Conservation (phyloP, 2,329 filamentous ascomycete species). For the Penicillium expansum region DNA sequence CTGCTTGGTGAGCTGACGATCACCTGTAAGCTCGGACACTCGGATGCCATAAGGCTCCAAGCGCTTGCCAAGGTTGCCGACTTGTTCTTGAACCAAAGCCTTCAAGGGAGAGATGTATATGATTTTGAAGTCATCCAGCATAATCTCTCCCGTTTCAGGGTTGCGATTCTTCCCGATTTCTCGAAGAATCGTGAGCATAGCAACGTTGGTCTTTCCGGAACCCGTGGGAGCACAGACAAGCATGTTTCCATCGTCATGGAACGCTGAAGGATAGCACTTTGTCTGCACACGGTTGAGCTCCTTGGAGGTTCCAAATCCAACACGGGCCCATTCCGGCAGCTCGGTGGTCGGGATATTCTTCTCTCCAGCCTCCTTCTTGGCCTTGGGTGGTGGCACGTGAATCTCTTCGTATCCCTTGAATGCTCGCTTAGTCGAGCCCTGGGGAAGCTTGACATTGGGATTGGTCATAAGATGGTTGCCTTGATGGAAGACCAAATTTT, state of each 20-base stretch:
- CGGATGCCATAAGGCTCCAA: conserved; percentile 87
- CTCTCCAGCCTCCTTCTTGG: conserved; percentile 76
- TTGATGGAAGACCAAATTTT: conserved; percentile 95
- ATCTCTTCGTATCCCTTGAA: conserved; percentile 99
- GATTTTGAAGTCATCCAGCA: conserved; percentile 96
- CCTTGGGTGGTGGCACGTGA: conserved; percentile 90
- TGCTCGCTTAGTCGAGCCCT: conserved; percentile 89
- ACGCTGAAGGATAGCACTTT: conserved; percentile 85
- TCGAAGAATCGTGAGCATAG: conserved; percentile 92
- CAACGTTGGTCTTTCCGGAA: conserved; percentile 97
- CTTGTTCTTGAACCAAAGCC: conserved; percentile 93
- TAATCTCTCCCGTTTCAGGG: conserved; percentile 84
- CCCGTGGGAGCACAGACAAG: conserved; percentile 95
- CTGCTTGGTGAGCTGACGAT: conserved; percentile 96
- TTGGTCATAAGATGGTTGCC: conserved; percentile 99
- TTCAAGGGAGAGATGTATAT: conserved; percentile 96
- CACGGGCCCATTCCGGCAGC: conserved; percentile 86
- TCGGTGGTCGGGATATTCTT: conserved; percentile 78
- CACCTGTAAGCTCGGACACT: conserved; percentile 93
- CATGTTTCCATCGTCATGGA: conserved; percentile 94
- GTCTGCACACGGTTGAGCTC: conserved; percentile 95
- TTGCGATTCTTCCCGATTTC: conserved; percentile 96
- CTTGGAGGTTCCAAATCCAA: conserved; percentile 80
- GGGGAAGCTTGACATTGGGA: conserved; percentile 85
- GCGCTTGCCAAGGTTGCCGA: conserved; percentile 92